Percentiles rank a stretch among this genome's conserved stretches.
phyloP scores from a whole-genome alignment of 208 protist genomes.

The Crithidia sp. region DNA sequence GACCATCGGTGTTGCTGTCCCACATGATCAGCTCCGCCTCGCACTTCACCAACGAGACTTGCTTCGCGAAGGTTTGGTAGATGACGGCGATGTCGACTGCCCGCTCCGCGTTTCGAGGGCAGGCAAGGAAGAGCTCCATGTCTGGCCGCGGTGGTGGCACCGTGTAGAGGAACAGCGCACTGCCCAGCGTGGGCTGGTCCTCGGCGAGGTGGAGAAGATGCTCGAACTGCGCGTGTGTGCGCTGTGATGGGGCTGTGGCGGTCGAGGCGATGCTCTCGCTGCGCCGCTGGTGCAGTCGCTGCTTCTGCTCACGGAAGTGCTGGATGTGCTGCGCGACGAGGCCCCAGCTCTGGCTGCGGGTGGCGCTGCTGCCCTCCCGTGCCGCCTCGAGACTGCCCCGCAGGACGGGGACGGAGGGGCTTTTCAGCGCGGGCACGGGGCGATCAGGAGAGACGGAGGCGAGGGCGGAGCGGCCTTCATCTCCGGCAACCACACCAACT shows the following conservation, averaged over 20 bases:
- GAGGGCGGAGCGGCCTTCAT: not conserved
- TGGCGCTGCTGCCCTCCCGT: conserved; percentile 1
- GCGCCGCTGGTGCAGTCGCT: not conserved
- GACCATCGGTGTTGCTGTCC: conserved; percentile 87
- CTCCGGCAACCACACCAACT: not conserved
- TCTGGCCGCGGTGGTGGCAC: conserved; percentile 56
- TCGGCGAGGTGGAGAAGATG: conserved; percentile 24
- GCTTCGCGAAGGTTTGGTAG: conserved; percentile 77
- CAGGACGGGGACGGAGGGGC: not conserved
- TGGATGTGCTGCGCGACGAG: conserved; percentile 17
- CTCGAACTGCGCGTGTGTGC: conserved; percentile 22
- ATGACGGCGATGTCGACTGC: conserved; percentile 67
- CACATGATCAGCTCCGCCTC: conserved; percentile 85
- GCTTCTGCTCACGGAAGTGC: conserved; percentile 14
- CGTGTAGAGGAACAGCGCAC: conserved; percentile 56
- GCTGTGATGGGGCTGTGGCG: conserved; percentile 1
- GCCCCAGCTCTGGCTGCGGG: conserved; percentile 15
- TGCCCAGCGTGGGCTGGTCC: conserved; percentile 46
- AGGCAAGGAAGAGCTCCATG: conserved; percentile 71
- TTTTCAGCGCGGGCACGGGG: not conserved
- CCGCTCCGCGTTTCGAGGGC: conserved; percentile 50
- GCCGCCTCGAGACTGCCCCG: not conserved
- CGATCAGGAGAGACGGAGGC: not conserved
- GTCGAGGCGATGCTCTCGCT: not conserved
- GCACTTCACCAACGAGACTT: conserved; percentile 87